Evolutionary conservation across 768 basidiomycete genomes (phyloP).

Genomic region (Suillus alpinus): DNA sequence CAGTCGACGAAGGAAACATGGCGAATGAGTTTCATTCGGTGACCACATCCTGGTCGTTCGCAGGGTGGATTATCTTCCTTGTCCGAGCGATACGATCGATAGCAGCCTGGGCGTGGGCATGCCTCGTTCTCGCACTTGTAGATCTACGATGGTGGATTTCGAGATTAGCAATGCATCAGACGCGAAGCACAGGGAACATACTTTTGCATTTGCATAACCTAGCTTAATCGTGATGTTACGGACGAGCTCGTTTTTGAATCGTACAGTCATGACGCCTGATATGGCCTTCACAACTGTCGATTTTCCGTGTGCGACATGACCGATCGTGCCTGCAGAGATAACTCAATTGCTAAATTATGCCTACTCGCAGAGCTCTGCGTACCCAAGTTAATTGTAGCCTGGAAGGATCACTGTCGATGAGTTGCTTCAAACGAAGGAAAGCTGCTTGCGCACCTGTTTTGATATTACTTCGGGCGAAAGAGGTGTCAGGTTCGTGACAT

Average conservation of each 20-base stretch:
- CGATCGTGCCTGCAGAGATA: slow-evolving; percentile 79
- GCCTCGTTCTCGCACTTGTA: slow-evolving; percentile 96
- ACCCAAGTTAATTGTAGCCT: slow-evolving; percentile 97
- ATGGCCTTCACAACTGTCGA: slow-evolving; percentile 98
- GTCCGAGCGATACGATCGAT: slow-evolving; percentile 88
- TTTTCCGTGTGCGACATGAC: slow-evolving; percentile 98
- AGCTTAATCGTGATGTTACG: slow-evolving; percentile 99
- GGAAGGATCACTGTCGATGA: slow-evolving; percentile 10
- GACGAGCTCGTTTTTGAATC: slow-evolving; percentile 99
- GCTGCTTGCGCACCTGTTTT: slow-evolving; percentile 66
- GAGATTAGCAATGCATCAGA: not conserved
- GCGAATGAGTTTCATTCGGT: slow-evolving; percentile 86
- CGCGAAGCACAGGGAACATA: slow-evolving; percentile 36
- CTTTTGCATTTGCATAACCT: slow-evolving; percentile 98
- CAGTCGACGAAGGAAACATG: slow-evolving; percentile 99
- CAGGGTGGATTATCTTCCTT: slow-evolving; percentile 94
- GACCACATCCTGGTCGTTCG: slow-evolving; percentile 89
- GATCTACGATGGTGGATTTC: slow-evolving; percentile 53
- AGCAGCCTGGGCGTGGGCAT: slow-evolving; percentile 92
- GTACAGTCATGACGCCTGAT: slow-evolving; percentile 95
- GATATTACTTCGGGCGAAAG: slow-evolving; percentile 88
- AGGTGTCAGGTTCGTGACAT: slow-evolving; percentile 79
- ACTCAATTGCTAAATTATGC: not conserved
- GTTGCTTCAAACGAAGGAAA: not conserved
- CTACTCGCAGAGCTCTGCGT: not conserved